A percentile compares a stretch with the other conserved stretches of the same genome.
Evolutionary conservation across 257 asterid genomes (phyloP).

Genomic region (Rhazya stricta): DNA sequence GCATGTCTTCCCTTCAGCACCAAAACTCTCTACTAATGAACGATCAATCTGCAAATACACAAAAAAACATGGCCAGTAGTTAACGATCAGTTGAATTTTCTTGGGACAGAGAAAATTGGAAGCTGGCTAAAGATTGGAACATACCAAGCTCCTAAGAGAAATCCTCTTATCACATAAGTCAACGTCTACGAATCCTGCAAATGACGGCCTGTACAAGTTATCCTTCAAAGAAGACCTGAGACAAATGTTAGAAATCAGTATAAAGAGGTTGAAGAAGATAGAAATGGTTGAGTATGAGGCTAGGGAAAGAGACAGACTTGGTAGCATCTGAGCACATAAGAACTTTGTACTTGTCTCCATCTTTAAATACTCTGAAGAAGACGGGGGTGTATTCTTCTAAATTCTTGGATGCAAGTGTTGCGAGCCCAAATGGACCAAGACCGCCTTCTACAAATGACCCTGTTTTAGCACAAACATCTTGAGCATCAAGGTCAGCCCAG

Average conservation of each 20-base stretch:
- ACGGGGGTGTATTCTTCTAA: slow-evolving; percentile 65
- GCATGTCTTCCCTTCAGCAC: slow-evolving; percentile 35
- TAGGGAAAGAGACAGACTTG: slow-evolving; percentile 27
- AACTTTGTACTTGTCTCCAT: slow-evolving; percentile 33
- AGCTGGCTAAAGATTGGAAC: neutral
- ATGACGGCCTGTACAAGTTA: slow-evolving; percentile 47
- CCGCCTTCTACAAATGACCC: slow-evolving; percentile 52
- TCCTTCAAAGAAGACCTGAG: slow-evolving; percentile 32
- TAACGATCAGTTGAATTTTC: neutral
- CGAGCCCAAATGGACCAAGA: slow-evolving; percentile 69
- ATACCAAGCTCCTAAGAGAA: slow-evolving; percentile 62
- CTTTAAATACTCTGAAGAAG: slow-evolving; percentile 62
- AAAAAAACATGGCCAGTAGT: neutral
- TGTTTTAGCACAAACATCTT: slow-evolving; percentile 42
- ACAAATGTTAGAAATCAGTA: neutral
- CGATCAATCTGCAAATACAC: slow-evolving; percentile 33
- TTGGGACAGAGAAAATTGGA: too few relatives aligned
- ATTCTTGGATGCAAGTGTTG: slow-evolving; percentile 55
- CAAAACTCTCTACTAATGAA: slow-evolving; percentile 47
- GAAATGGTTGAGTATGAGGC: neutral
- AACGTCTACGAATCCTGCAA: slow-evolving; percentile 53
- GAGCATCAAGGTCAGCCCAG: slow-evolving; percentile 50
- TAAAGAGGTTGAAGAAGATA: neutral
- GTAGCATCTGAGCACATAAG: slow-evolving; percentile 69
- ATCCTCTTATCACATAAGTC: slow-evolving; percentile 50